Evolutionary conservation across 306 rosid species (phyloP).

Genomic region (Rosa lucieae): DNA sequence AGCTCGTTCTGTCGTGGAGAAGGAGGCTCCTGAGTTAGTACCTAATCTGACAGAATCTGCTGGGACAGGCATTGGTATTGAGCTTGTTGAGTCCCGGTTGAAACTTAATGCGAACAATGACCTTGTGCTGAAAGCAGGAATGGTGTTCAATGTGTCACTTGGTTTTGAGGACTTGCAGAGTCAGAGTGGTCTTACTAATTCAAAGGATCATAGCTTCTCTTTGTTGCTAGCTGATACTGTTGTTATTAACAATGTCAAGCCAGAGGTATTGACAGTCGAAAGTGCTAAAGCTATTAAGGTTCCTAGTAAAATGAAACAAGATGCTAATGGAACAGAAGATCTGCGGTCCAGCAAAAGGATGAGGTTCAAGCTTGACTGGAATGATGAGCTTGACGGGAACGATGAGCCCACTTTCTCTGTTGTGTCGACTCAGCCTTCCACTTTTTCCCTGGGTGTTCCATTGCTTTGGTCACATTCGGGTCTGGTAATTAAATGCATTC

Average conservation of each 20-base stretch:
- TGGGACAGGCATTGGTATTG: slow-evolving; percentile 89
- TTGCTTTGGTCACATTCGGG: too few relatives aligned
- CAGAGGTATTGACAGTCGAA: slow-evolving; percentile 55
- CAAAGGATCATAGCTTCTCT: slow-evolving; percentile 59
- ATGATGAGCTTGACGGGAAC: too few relatives aligned
- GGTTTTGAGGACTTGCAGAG: slow-evolving; percentile 79
- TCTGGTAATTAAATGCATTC: too few relatives aligned
- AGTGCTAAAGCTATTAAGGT: too few relatives aligned
- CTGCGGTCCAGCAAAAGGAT: too few relatives aligned
- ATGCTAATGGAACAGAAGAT: too few relatives aligned
- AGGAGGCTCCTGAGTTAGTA: slow-evolving; percentile 71
- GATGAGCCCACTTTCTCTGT: too few relatives aligned
- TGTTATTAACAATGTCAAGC: slow-evolving; percentile 51
- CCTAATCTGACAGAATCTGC: slow-evolving; percentile 70
- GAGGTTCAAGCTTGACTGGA: too few relatives aligned
- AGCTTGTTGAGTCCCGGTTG: slow-evolving; percentile 86
- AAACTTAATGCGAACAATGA: slow-evolving; percentile 80
- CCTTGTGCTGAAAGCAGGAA: slow-evolving; percentile 66
- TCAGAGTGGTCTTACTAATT: slow-evolving; percentile 29
- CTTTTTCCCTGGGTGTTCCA: too few relatives aligned
- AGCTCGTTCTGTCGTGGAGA: slow-evolving; percentile 72
- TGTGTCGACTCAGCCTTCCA: too few relatives aligned
- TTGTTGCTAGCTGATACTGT: slow-evolving; percentile 83
- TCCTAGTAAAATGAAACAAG: too few relatives aligned
- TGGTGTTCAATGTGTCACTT: slow-evolving; percentile 80